phyloP scores from a whole-genome alignment of 176 grass and related monocot species.

The Ampelocalamus luodianensis region DNA sequence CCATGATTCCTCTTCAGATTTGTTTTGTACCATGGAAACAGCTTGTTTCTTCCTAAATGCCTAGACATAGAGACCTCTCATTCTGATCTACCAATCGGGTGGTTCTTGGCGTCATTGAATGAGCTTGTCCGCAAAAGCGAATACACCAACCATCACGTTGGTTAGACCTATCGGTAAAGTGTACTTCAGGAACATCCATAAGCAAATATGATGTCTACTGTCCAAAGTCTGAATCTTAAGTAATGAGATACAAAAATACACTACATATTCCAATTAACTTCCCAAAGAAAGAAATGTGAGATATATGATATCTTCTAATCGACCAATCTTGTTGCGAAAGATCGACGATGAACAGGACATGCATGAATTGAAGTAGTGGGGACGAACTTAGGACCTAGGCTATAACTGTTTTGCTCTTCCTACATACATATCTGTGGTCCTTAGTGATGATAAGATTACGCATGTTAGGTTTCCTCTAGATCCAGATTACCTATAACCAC shows the following conservation, averaged over 20 bases:
- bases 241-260: background rate
- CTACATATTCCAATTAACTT: background rate
- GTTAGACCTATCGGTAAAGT: constrained; percentile 36
- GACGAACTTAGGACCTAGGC: background rate
- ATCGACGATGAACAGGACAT: background rate
- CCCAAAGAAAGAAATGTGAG: background rate
- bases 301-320: background rate
- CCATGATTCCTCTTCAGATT: constrained; percentile 25
- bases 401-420: constrained; percentile 24
- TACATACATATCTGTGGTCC: constrained; percentile 26
- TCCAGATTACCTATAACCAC: constrained; percentile 33
- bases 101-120: constrained; percentile 49
- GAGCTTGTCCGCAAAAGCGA: constrained; percentile 50
- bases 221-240: background rate
- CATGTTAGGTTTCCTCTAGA: constrained; percentile 32
- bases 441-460: constrained; percentile 27
- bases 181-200: constrained; percentile 35
- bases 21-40: constrained; percentile 42
- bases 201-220: constrained; percentile 20
- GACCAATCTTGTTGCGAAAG: background rate
- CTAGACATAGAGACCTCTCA: constrained; percentile 27
- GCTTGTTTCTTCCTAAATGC: constrained; percentile 38
- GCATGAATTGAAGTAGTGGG: constrained; percentile 17
- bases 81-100: constrained; percentile 19
- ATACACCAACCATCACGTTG: constrained; percentile 23